These are phyloP conservation scores for Euryodendron excelsum DNA, from an alignment of 148 eudicot genomes.

Conservation along the genomic window DNA sequence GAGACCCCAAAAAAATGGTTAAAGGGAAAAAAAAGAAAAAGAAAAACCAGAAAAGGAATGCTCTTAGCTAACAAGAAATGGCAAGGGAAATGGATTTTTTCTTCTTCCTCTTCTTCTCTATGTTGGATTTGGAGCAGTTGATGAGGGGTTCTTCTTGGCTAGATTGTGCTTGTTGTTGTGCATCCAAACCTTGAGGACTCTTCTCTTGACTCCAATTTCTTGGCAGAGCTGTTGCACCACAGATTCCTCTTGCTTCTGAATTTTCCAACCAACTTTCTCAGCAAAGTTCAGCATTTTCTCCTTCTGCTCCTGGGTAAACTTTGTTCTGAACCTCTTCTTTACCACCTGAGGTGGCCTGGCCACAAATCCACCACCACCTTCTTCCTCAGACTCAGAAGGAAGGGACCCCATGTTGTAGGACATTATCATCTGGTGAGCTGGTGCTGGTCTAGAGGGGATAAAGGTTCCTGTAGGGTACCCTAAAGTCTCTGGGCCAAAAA, in stretches of 20 bases:
- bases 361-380: conserved; percentile 15
- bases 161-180: conserved; percentile 66
- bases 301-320: conserved; percentile 59
- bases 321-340: conserved; percentile 68
- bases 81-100: background rate
- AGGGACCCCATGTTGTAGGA: conserved; percentile 36
- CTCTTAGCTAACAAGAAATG: background rate
- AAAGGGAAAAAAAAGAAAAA: background rate
- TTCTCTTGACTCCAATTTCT: conserved; percentile 65
- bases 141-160: conserved; percentile 43
- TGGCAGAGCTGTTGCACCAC: conserved; percentile 66
- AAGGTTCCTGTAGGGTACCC: conserved; percentile 31
- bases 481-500: conserved; percentile 16
- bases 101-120: background rate
- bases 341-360: conserved; percentile 26
- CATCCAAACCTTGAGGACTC: conserved; percentile 77
- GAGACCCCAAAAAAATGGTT: conserved; percentile 10
- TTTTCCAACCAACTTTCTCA: conserved; percentile 70
- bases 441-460: conserved; percentile 24
- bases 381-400: conserved; percentile 54
- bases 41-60: background rate
- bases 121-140: conserved; percentile 17
- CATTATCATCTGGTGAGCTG: conserved; percentile 38
- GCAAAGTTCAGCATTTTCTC: conserved; percentile 68
- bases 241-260: conserved; percentile 65